Evolutionary conservation across 768 basidiomycete species (phyloP), one percentile per base, ranked within the genome.

Genomic region (Mrakia frigida): DNA sequence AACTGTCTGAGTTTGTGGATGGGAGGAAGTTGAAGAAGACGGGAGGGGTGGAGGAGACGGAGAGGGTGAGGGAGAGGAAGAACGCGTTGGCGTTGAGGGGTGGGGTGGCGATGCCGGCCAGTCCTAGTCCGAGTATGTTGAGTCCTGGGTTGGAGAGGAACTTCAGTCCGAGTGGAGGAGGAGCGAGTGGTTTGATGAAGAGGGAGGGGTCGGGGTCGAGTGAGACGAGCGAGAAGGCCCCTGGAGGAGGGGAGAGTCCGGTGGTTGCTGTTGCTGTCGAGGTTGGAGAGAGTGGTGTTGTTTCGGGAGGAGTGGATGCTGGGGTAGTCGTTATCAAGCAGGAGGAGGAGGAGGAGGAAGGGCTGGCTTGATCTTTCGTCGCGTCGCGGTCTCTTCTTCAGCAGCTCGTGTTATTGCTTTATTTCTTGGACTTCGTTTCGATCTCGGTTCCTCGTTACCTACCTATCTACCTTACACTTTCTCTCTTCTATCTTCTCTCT

Each of bases 1-100:
- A 98, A 85, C 82, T 99, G 80, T 83, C 85, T 63, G 93, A 91
- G 6, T 98, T 98, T 83, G 94, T 99, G 72, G 87, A 85, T 6
- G 88, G 89, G 78, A 92, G 91, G 86, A 94, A 91, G 85, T 84
- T 99, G 82, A 92, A 89, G 86, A 91, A 94, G 92, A 99, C 95
- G 25, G 96, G 95, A 37, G 95, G 94, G 21, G 91, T 93, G 33
- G 93, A 95, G 83, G 93, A 96, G 79, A 79, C 80, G 33, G 96
- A 99, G 85, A 87, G 96, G 75, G 87, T 95, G 80, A 86, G 95
- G 80, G 91, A 94, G 86, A 89, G 88, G 82, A 86, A 89, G 83
- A 93, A 92, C 81, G 94, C 94, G 73, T 83, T 89, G 84, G 90
- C 92, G 31, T 84, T 98, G 79, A 94, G 73, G 53, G 63, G 50